A percentile compares a stretch with the other conserved stretches of the same genome.
phyloP scores from a whole-genome alignment of 78 protist genomes.

The Protostelium mycophagum region DNA sequence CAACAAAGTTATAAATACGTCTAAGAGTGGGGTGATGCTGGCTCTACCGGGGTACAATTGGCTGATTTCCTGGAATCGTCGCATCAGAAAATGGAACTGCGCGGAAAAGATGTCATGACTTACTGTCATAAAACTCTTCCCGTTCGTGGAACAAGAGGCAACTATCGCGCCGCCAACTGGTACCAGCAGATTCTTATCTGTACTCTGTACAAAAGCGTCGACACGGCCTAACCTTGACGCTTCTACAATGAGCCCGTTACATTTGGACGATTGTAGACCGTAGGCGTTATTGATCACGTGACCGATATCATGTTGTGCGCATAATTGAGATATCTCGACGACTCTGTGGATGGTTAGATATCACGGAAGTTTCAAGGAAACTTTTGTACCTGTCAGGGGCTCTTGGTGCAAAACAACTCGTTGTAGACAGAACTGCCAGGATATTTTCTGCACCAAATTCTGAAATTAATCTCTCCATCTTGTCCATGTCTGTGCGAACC shows the following conservation, averaged over 20 bases:
- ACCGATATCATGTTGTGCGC: constrained; percentile 63
- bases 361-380: not conserved
- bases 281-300: constrained; percentile 98
- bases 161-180: constrained; percentile 98
- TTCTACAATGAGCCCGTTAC: constrained; percentile 32
- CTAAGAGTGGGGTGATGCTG: constrained; percentile 69
- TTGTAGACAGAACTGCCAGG: constrained; percentile 87
- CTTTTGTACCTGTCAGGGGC: constrained; percentile 69
- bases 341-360: not conserved
- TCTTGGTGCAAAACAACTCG: constrained; percentile 98
- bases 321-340: constrained; percentile 74
- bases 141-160: constrained; percentile 54
- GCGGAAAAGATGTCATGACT: too few species aligned
- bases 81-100: not conserved
- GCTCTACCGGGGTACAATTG: constrained; percentile 90
- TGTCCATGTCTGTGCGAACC: constrained; percentile 54
- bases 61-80: not conserved
- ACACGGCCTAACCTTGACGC: constrained; percentile 69
- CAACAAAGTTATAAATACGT: constrained; percentile 92
- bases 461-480: constrained; percentile 25
- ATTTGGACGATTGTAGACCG: constrained; percentile 84
- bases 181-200: constrained; percentile 98
- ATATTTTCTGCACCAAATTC: constrained; percentile 64
- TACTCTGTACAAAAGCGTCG: constrained; percentile 90
- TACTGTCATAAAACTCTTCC: not conserved